These are phyloP conservation scores for Vitis hybrid DNA, from an alignment of 177 flowering plant genomes.

Conservation along the genomic window DNA sequence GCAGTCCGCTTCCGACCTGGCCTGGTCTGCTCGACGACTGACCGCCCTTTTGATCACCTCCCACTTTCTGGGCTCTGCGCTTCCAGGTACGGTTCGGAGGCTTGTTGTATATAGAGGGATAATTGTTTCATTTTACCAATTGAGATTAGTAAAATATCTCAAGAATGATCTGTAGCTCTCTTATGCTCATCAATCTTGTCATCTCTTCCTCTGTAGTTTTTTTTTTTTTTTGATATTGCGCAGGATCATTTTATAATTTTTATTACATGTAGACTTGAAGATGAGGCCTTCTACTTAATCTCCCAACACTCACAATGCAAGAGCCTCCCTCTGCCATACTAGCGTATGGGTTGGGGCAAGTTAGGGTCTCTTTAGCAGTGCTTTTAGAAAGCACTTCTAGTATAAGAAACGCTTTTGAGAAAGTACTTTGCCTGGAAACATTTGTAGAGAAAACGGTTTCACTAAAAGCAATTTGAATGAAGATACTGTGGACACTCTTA, in stretches of 20 bases:
- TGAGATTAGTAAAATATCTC: slow-evolving; percentile 33
- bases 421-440: too few species aligned
- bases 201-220: background rate
- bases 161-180: slow-evolving; percentile 33
- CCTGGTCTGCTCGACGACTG: slow-evolving; percentile 27
- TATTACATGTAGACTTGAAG: background rate
- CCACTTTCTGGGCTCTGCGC: slow-evolving; percentile 10
- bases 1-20: background rate
- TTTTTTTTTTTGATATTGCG: background rate
- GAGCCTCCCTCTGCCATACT: too few species aligned
- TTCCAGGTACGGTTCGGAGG: slow-evolving; percentile 33
- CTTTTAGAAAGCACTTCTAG: too few species aligned
- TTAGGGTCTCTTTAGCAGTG: too few species aligned
- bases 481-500: too few species aligned
- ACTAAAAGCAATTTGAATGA: too few species aligned
- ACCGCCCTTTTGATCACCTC: slow-evolving; percentile 21
- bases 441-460: too few species aligned
- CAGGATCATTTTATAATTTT: background rate
- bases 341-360: too few species aligned
- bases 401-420: too few species aligned
- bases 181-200: slow-evolving; percentile 23
- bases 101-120: slow-evolving; percentile 69
- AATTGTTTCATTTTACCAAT: slow-evolving; percentile 30
- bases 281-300: background rate
- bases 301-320: too few species aligned